Conservation (phyloP, 768 basidiomycete species). For the Panellus pusillus region DNA sequence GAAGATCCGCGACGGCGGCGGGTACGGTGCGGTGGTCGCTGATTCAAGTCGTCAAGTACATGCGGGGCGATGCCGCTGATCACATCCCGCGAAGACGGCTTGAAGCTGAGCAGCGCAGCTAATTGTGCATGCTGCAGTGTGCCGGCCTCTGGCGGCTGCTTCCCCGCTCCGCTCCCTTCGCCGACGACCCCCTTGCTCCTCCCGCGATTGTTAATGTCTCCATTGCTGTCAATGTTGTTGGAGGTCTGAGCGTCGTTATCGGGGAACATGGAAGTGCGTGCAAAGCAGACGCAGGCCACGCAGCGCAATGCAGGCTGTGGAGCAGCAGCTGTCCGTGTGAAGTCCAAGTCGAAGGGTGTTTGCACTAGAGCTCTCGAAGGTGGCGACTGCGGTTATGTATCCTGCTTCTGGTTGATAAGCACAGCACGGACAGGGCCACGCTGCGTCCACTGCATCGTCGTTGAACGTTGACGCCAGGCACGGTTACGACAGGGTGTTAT, state of each 20-base stretch:
- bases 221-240: neutral
- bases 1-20: constrained; percentile 2
- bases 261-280: neutral
- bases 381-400: too few species aligned
- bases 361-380: too few species aligned
- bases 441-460: too few species aligned
- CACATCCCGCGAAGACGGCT: constrained; percentile 19
- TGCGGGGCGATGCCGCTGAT: constrained; percentile 21
- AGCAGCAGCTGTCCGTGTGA: too few species aligned
- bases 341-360: too few species aligned
- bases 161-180: neutral
- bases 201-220: too few species aligned
- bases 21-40: neutral
- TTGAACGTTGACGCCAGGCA: too few species aligned
- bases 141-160: neutral
- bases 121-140: constrained; percentile 12
- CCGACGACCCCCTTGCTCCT: neutral
- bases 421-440: too few species aligned
- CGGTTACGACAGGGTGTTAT: too few species aligned
- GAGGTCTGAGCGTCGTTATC: neutral
- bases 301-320: too few species aligned
- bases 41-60: constrained; percentile 15
- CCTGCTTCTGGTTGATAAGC: too few species aligned
- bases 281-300: too few species aligned
- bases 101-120: constrained; percentile 17